These are phyloP conservation scores for Suillus subaureus DNA, from an alignment of 768 basidiomycete genomes.

Conservation along the genomic window DNA sequence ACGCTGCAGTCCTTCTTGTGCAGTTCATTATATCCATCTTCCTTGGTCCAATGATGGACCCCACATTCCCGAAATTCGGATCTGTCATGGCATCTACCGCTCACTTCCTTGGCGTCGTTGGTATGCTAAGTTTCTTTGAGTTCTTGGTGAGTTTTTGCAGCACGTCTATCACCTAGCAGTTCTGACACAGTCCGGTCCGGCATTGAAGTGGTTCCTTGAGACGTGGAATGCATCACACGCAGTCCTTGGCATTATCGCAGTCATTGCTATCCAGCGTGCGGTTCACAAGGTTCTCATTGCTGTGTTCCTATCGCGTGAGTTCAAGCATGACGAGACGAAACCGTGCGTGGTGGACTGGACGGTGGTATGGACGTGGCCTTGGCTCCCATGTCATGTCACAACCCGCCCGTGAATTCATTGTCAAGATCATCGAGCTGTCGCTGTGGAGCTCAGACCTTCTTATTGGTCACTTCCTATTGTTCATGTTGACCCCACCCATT, in stretches of 20 bases:
- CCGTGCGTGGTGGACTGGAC: conserved; percentile 98
- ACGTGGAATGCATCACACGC: conserved; percentile 91
- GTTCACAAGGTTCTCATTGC: conserved; percentile 93
- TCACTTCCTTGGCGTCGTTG: conserved; percentile 79
- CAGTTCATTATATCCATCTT: conserved; percentile 91
- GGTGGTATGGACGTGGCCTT: conserved; percentile 95
- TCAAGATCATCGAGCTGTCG: conserved; percentile 96
- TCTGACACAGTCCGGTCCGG: conserved; percentile 15
- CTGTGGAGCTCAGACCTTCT: conserved; percentile 96
- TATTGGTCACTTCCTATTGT: conserved; percentile 82
- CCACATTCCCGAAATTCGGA: conserved; percentile 86
- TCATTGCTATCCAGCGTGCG: conserved; percentile 89
- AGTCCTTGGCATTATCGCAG: conserved; percentile 89
- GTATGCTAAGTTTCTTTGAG: conserved; percentile 94
- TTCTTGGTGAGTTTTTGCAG: conserved; percentile 69
- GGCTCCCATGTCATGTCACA: conserved; percentile 94
- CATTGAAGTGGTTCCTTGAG: conserved; percentile 86
- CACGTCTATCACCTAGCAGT: background rate
- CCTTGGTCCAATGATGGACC: conserved; percentile 88
- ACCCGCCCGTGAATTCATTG: conserved; percentile 94
- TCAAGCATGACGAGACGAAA: conserved; percentile 99
- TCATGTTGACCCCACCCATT: conserved; percentile 88
- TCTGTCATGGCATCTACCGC: conserved; percentile 91
- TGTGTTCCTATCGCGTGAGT: conserved; percentile 93
- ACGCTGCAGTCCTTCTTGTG: conserved; percentile 83